Percentiles rank a stretch among this genome's conserved stretches.
phyloP scores from a whole-genome alignment of 345 rosid species.

The Eucalyptus viminalis region DNA sequence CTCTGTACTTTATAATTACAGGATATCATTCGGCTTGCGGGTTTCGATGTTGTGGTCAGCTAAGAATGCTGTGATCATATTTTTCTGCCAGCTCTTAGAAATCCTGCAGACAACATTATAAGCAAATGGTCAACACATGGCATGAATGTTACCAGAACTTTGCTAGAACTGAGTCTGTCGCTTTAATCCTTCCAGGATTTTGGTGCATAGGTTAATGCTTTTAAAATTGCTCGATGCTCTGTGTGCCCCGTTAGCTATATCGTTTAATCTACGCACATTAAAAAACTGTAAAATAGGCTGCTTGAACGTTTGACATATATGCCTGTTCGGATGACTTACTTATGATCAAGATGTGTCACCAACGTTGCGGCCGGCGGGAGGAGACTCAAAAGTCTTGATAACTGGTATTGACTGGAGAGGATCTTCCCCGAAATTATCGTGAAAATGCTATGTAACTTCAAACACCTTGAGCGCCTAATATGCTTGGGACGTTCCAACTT shows the following conservation, averaged over 20 bases:
- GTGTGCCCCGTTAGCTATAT: not conserved
- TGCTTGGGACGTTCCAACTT: not conserved
- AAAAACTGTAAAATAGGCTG: not conserved
- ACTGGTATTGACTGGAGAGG: conserved; percentile 23
- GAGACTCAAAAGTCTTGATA: not conserved
- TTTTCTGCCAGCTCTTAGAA: conserved; percentile 87
- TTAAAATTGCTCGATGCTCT: not conserved
- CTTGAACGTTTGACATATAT: not conserved
- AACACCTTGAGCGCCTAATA: not conserved
- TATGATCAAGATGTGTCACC: conserved; percentile 87
- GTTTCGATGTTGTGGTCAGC: conserved; percentile 45
- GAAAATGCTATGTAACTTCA: not conserved
- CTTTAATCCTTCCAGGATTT: not conserved
- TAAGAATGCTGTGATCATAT: conserved; percentile 50
- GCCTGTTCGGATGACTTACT: conserved; percentile 27
- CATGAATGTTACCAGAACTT: not conserved
- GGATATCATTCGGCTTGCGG: conserved; percentile 50
- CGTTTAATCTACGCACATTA: not conserved
- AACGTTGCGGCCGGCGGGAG: conserved; percentile 72
- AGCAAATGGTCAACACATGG: not conserved
- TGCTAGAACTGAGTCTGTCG: not conserved
- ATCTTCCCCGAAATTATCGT: conserved; percentile 42
- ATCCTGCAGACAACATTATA: conserved; percentile 33
- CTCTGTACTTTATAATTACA: not conserved
- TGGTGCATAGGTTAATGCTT: not conserved